A percentile compares a stretch with the other conserved stretches of the same genome.
phyloP scores from a whole-genome alignment of 306 rosid species.

The Vigna angularis region DNA sequence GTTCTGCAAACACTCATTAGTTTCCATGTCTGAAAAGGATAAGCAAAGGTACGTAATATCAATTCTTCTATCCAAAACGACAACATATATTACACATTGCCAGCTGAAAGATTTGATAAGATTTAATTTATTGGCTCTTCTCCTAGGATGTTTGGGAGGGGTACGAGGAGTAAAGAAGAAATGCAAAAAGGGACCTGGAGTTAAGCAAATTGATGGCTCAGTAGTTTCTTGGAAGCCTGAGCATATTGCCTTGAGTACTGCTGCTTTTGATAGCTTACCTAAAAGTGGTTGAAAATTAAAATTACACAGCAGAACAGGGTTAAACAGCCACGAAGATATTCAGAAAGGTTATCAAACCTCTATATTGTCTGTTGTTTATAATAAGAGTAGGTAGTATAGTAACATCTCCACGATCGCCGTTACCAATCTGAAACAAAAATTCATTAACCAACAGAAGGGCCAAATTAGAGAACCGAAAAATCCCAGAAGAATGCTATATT shows the following conservation, averaged over 20 bases:
- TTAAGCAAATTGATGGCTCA: constrained; percentile 89
- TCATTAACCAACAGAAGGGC: constrained; percentile 23
- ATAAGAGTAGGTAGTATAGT: constrained; percentile 94
- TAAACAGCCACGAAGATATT: background rate
- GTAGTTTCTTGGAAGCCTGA: constrained; percentile 93
- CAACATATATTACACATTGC: background rate
- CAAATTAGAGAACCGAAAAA: constrained; percentile 17
- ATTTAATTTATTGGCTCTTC: background rate
- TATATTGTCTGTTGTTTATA: constrained; percentile 90
- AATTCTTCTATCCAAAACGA: constrained; percentile 32
- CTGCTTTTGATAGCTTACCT: constrained; percentile 87
- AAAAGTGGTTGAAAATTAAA: constrained; percentile 14
- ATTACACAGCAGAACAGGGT: background rate
- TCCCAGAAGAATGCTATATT: constrained; percentile 24
- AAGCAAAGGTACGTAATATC: constrained; percentile 6
- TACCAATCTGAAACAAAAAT: constrained; percentile 77
- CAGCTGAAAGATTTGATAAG: background rate
- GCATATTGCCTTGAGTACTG: constrained; percentile 94
- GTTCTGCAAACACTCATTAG: constrained; percentile 84
- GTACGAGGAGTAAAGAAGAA: constrained; percentile 28
- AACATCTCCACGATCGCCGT: constrained; percentile 90
- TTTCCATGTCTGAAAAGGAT: constrained; percentile 71
- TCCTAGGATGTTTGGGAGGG: constrained; percentile 9
- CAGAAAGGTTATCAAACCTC: constrained; percentile 65
- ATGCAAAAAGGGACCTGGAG: constrained; percentile 64